phyloP scores from a whole-genome alignment of 1,284 basidiomycete species.

The Polyporus tsugae region DNA sequence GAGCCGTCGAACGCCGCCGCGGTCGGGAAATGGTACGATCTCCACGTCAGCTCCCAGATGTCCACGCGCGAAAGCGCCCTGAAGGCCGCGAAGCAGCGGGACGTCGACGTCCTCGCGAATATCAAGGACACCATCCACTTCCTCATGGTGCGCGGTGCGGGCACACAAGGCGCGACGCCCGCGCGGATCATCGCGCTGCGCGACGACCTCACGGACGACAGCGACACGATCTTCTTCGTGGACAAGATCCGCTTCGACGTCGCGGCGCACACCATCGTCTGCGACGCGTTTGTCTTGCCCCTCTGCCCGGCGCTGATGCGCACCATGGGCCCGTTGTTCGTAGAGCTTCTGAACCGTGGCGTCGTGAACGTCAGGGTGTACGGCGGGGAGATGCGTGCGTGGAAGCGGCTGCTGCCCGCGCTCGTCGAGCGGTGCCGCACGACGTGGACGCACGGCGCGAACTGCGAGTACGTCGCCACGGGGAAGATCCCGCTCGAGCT shows the following conservation, averaged over 20 bases:
- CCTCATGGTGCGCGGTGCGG: slow-evolving; percentile 41
- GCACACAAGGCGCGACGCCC: slow-evolving; percentile 25
- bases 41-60: slow-evolving; percentile 43
- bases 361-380: slow-evolving; percentile 30
- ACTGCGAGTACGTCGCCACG: slow-evolving; percentile 53
- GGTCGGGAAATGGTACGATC: slow-evolving; percentile 41
- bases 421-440: slow-evolving; percentile 59
- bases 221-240: slow-evolving; percentile 50
- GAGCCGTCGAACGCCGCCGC: slow-evolving; percentile 8
- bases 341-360: slow-evolving; percentile 16
- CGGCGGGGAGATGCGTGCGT: slow-evolving; percentile 46
- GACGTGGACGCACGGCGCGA: slow-evolving; percentile 53
- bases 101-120: slow-evolving; percentile 37
- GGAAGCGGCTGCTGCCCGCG: slow-evolving; percentile 56
- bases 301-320: slow-evolving; percentile 37
- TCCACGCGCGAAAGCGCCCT: slow-evolving; percentile 43
- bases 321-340: slow-evolving; percentile 8
- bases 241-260: slow-evolving; percentile 54
- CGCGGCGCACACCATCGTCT: slow-evolving; percentile 52
- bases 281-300: slow-evolving; percentile 54
- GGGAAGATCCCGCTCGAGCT: slow-evolving; percentile 44
- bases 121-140: slow-evolving; percentile 45
- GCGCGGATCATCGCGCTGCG: slow-evolving; percentile 43
- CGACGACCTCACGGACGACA: slow-evolving; percentile 34
- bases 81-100: slow-evolving; percentile 18